Evolutionary conservation across 176 grass and related monocot genomes (phyloP), one percentile per base, ranked within the genome.

Genomic region (Oryza coarctata): DNA sequence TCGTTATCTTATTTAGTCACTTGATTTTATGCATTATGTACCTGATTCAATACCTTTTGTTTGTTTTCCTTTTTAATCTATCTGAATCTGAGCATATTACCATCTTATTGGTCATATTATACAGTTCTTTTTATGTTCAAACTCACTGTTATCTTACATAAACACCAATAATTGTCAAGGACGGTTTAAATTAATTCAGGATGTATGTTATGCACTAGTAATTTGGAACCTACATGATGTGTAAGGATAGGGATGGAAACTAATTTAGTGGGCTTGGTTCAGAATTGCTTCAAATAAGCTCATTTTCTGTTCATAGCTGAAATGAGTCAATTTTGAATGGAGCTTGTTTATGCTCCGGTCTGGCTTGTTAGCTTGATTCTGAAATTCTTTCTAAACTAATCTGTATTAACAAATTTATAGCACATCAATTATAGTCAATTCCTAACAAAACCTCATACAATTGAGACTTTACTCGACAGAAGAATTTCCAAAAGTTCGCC

Each of bases 1-100:
- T n/a, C 33, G 20, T 55, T 85, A 35, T 49, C 7, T 9, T 38
- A 68, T 33, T 32, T 25, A 2, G 32, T 60, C 5, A 8, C 27
- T 58, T 87, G 17, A 47, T 45, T 70, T 4, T 73, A 63, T 47
- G 30, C 74, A 39, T 74, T 47, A 34, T 7, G 20, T 64, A 68
- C 67, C 12, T 22, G 50, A 40, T 22, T 74, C 73, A n/a, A n/a
- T 80, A 32, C 35, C 33, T 87, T 9, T 52, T 30, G 31, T 39
- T n/a, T 74, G 44, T 80, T 44, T 36, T 32, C 17, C 55, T n/a
- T 49, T 4, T 63, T 17, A 15, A 32, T 5, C 9, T 22, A 15
- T 25, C 25, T 60, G 23, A 32, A 50, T 82, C 5, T 33, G 32
- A 73, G 7, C 38, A 25, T 73, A 18, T 41, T 63, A 25, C 69